Conservation (phyloP, 345 rosid species). For the Eucalyptus grandis region DNA sequence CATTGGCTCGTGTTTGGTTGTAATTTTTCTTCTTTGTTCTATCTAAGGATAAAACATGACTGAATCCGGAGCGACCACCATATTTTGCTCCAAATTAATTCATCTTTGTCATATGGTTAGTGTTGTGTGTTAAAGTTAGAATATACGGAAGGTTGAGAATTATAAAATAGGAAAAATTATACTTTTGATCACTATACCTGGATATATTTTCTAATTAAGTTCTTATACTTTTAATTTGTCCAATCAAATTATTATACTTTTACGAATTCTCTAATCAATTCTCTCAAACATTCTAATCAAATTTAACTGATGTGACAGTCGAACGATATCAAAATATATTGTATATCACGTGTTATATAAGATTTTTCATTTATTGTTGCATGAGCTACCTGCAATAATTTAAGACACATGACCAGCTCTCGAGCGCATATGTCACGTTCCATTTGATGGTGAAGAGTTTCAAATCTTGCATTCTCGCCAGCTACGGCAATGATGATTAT, state of each 20-base stretch:
- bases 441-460: no score
- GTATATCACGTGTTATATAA: no score
- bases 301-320: fast-evolving
- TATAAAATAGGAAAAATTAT: neutral
- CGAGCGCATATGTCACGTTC: no score
- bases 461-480: no score
- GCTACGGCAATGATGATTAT: no score
- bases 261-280: neutral
- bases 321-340: no score
- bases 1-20: neutral
- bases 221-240: neutral
- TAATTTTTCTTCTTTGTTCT: neutral
- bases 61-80: fast-evolving
- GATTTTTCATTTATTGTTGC: no score
- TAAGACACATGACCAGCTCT: neutral
- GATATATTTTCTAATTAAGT: neutral
- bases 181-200: neutral
- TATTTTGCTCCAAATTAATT: neutral
- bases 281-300: no score
- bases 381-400: neutral
- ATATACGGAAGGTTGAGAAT: neutral
- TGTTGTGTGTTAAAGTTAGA: neutral
- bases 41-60: neutral
- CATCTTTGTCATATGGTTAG: neutral
- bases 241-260: neutral